Base-by-base conservation (phyloP, 2,329 filamentous ascomycete genomes). In the Thielaviopsis musarum region DNA sequence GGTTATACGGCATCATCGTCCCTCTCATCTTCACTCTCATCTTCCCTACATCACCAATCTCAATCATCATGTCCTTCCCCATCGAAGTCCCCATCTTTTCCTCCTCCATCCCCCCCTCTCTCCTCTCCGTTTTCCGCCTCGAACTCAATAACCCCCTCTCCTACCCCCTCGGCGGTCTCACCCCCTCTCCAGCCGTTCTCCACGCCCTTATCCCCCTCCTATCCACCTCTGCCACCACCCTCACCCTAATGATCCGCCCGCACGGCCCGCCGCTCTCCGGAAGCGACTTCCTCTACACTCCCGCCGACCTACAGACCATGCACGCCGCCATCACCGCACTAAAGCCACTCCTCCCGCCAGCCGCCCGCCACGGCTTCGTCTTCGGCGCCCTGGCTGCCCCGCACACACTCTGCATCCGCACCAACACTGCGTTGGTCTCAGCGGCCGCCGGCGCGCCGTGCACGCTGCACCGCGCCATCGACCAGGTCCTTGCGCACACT, bases 381-480 rank as follows among this genome's bases (percentile, higher is more conserved):
- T 61, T 61, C 55, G 59, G 55, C 17, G 48, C 51, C 22, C 53
- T 61, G 49, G 21, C 24, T 19, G 26, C 12, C 9, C 6, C 41
- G 2, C 49, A 45, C 52, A 22, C 26, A 13, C 26, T 63, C 4
- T 74, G 81, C 63, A 63, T 64, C 6, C 63, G 66, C n/a, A 65
- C 69, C 52, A 77, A 74, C 65, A 57, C 38, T 2, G 63, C 64
- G 57, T 72, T 82, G 3, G 68, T 79, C 0, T 49, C 64, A 2
- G 66, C 70, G 15, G 74, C 77, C 0, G 65, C 62, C 6, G 76
- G 74, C 1, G 72, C 72, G 34, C 67, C 66, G 17, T 75, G 74
- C 63, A 72, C 79, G n/a, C 77, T 82, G 62, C 78, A 81, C 66
- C 74, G 79, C 17, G 79, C 79, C 1, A 79, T 80, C 61, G 79